Percentiles rank a stretch among this genome's conserved stretches.
These are phyloP conservation scores for Penicillium turbatum DNA, from an alignment of 495 filamentous ascomycete species.

Conservation along the genomic window DNA sequence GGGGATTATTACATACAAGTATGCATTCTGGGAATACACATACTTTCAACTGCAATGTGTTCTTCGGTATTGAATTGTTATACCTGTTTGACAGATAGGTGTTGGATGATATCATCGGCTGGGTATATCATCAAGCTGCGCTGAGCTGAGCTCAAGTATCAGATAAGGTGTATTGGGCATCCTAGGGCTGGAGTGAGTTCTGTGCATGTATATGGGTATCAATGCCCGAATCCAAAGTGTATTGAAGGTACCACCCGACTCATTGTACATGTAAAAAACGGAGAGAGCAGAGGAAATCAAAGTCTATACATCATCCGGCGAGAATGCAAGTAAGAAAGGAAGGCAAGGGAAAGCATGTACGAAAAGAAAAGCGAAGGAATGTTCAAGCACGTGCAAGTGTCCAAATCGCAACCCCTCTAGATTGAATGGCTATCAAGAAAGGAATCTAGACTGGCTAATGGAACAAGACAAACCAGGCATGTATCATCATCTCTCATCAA, in stretches of 20 bases:
- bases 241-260: neutral
- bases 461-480: conserved; percentile 40
- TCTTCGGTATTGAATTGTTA: neutral
- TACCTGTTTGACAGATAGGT: conserved; percentile 2
- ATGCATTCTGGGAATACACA: too few relatives aligned
- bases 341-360: neutral
- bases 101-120: neutral
- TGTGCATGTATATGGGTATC: neutral
- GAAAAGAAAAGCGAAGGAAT: conserved; percentile 5
- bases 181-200: neutral
- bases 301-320: conserved; percentile 2
- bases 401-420: conserved; percentile 28
- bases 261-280: conserved; percentile 10
- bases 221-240: neutral
- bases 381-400: conserved; percentile 4
- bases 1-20: too few relatives aligned
- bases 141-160: neutral
- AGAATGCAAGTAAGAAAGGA: neutral
- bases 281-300: neutral
- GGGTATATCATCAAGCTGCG: neutral
- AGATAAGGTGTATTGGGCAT: neutral
- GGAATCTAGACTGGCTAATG: conserved; percentile 42
- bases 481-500: conserved; percentile 54
- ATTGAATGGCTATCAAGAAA: conserved; percentile 38
- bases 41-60: too few relatives aligned